phyloP scores from a whole-genome alignment of 1,284 basidiomycete genomes.

The Pyrrhoderma noxium region DNA sequence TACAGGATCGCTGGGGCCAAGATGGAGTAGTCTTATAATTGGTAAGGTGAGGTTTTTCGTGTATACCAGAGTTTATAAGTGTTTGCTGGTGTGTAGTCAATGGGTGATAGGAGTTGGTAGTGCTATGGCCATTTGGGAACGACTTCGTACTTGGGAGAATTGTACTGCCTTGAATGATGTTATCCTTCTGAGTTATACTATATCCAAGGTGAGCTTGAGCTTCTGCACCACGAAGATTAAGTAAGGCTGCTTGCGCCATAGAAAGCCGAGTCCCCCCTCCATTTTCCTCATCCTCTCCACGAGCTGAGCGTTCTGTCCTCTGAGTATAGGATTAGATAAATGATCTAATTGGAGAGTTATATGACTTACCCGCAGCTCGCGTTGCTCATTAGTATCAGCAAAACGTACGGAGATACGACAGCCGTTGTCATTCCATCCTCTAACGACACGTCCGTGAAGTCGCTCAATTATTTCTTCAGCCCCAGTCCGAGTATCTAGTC shows the following conservation, averaged over 20 bases:
- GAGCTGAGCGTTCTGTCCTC: slow-evolving; percentile 15
- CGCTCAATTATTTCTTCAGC: slow-evolving; percentile 23
- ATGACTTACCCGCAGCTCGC: slow-evolving; percentile 18
- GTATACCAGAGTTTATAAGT: neutral
- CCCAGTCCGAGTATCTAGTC: slow-evolving; percentile 21
- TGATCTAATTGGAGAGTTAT: neutral
- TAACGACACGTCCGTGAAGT: slow-evolving; percentile 22
- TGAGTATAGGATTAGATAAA: neutral
- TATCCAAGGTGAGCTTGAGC: slow-evolving; percentile 23
- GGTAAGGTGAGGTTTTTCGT: no score
- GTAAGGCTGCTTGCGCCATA: slow-evolving; percentile 66
- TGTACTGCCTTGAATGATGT: neutral
- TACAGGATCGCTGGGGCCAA: no score
- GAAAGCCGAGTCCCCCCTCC: slow-evolving; percentile 38
- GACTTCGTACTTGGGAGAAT: neutral
- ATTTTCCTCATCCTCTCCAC: slow-evolving; percentile 16
- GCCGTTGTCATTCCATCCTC: slow-evolving; percentile 22
- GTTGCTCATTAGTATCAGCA: slow-evolving; percentile 20
- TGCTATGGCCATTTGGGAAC: neutral
- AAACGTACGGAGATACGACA: slow-evolving; percentile 20
- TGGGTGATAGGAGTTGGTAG: neutral
- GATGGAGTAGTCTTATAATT: no score
- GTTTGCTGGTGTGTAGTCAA: neutral
- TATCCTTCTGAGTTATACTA: neutral
- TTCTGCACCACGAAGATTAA: slow-evolving; percentile 65